Evolutionary conservation across 164 flowering plant species (phyloP), one percentile per base, ranked within the genome.

Genomic region (Vitis riparia): DNA sequence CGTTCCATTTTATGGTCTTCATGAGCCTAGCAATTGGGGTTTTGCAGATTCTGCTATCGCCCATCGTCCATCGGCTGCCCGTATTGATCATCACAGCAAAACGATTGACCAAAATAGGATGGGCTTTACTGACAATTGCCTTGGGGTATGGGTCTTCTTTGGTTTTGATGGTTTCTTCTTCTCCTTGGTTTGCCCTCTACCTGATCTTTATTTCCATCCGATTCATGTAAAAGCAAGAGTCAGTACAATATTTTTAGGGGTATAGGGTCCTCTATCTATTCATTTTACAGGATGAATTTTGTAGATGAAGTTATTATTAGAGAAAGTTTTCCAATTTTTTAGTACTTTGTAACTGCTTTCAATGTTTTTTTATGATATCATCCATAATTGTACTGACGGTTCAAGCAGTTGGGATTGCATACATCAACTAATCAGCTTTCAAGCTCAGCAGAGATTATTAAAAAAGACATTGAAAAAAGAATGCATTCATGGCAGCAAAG

Each of bases 131-230:
- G 65, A 62, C 15, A 15, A 11, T 47, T 8, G 30, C 51, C 4
- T 5, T 62, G 13, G 65, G 65, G 10, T 44, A 23, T 37, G 65
- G 65, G 47, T 8, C 65, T 3, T 37, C 65, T 1, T 62, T 62
- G 65, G 65, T 62, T 8, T 9, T 62, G 14, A 62, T 62, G 65
- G 23, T 32, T 32, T 19, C 65, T 62, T 62, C 65, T 37, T 62
- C 65, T 44, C 51, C 65, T 16, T 62, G 65, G 65, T 47, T 62
- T n/a, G 65, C 47, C 15, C 65, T 62, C 50, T 62, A 14, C n/a
- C 2, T n/a, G 11, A 10, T 62, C 23, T 47, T 44, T 47, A 5
- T 62, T 37, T 44, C 51, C 1, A 37, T 62, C 15, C 65, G 47
- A 37, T 62, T 62, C 51, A 62, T 47, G 23, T 30, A 32, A 6